Evolutionary conservation across 441 rosid species (phyloP), one percentile per base, ranked within the genome.

Genomic region (Erodium chrysanthum): DNA sequence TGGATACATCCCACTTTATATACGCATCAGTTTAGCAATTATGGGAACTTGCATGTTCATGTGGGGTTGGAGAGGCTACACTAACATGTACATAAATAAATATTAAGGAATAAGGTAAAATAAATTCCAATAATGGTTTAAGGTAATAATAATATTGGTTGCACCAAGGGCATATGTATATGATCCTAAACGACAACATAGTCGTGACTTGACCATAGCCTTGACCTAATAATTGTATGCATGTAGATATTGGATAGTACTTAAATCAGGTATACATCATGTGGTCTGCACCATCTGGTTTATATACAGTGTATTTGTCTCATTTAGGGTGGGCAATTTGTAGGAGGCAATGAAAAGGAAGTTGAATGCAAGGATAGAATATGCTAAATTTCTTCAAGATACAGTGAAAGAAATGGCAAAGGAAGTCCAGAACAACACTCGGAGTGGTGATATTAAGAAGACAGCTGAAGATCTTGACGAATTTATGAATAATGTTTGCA

Each of bases 401-500:
- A 87, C 90, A 2, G 98, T 89, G 46, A 91, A 89, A 80, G 97
- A 91, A 88, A 93, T 93, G 97, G 97, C 97, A 76, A 93, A 89
- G 79, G 98, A 93, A 86, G 84, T 93, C 74, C 98, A 93, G 70
- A 85, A 75, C 72, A 85, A 75, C 72, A 84, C 90, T 0, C 82
- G 88, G 64, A 85, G 87, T 69, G 88, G 90, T 48, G 88, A 85
- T 56, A 73, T 78, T 58, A 87, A 84, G 75, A 84, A 85, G 80
- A 87, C 92, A 0, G 92, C 92, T 5, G 87, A 85, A 80, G 92
- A 87, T 81, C 87, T 87, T 12, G 92, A 84, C 78, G 89, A 78
- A 73, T 93, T 90, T 67, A 79, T 93, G 96, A 90, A 82, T 83
- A 93, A 86, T 80, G 98, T 85, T 71, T 27, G 33, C 20, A 25